A percentile compares a stretch with the other conserved stretches of the same genome.
Evolutionary conservation across 257 asterid genomes (phyloP).

Genomic region (Marsdenia floribunda): DNA sequence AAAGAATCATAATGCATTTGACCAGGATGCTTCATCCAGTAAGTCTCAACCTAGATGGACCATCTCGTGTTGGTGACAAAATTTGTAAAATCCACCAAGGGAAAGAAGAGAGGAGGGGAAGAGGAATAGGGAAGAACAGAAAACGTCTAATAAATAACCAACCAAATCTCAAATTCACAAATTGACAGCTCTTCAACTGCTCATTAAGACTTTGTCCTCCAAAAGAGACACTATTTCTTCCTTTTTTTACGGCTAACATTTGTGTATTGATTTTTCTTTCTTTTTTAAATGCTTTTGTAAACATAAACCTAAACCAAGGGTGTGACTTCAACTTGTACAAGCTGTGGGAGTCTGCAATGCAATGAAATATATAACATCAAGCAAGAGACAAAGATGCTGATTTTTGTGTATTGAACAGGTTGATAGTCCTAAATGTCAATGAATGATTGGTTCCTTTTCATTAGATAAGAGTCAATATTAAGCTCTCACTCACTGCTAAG

Average conservation of each 20-base stretch:
- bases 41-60: background rate
- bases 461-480: background rate
- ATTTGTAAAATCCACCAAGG: background rate
- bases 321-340: background rate
- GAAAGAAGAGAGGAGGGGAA: background rate
- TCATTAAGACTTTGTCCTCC: background rate
- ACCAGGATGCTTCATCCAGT: background rate
- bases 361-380: background rate
- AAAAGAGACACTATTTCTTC: background rate
- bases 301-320: background rate
- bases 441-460: too few species aligned
- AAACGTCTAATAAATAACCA: background rate
- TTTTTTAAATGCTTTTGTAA: background rate
- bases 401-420: background rate
- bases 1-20: too few species aligned
- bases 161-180: background rate
- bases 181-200: background rate
- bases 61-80: background rate
- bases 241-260: background rate
- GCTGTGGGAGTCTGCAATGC: background rate
- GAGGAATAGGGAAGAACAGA: background rate
- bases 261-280: background rate
- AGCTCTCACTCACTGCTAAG: background rate
- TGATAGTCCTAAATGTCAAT: too few species aligned
- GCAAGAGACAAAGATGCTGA: background rate